Percentiles rank a stretch among this genome's conserved stretches.
Conservation (phyloP, 164 flowering plant species). For the Amborella trichopoda region DNA sequence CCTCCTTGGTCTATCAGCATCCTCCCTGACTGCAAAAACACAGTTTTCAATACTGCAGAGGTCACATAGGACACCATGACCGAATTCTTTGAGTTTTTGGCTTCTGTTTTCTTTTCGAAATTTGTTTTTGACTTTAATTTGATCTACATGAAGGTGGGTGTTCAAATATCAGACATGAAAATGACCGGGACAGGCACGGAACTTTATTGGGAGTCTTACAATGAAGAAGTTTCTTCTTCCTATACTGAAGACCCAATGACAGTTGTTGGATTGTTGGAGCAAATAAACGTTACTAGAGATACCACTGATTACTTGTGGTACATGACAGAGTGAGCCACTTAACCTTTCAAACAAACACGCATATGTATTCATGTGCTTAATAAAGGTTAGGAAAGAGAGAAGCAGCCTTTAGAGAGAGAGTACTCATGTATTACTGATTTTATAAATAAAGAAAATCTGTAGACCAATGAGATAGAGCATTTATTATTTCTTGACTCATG, state of each 20-base stretch:
- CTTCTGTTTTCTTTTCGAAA: neutral
- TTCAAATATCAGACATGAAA: slow-evolving; percentile 34
- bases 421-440: too few relatives aligned
- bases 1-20: slow-evolving; percentile 94
- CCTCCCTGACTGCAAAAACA: slow-evolving; percentile 83
- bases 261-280: slow-evolving; percentile 49
- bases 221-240: slow-evolving; percentile 43
- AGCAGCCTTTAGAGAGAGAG: too few relatives aligned
- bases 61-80: slow-evolving; percentile 30
- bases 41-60: slow-evolving; percentile 74
- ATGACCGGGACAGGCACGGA: slow-evolving; percentile 25
- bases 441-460: neutral
- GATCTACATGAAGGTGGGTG: slow-evolving; percentile 24
- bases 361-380: too few relatives aligned
- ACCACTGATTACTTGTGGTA: slow-evolving; percentile 83
- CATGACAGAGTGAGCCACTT: slow-evolving; percentile 60
- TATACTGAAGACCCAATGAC: slow-evolving; percentile 26
- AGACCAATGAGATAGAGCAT: neutral
- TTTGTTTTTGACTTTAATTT: neutral
- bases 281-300: slow-evolving; percentile 66
- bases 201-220: slow-evolving; percentile 68
- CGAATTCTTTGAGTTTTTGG: neutral
- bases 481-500: neutral
- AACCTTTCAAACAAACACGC: neutral
- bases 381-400: too few relatives aligned